Percentiles rank a stretch among this genome's conserved stretches.
Evolutionary conservation across 2,329 filamentous ascomycete genomes (phyloP).

Genomic region (Fusarium cicatricum): DNA sequence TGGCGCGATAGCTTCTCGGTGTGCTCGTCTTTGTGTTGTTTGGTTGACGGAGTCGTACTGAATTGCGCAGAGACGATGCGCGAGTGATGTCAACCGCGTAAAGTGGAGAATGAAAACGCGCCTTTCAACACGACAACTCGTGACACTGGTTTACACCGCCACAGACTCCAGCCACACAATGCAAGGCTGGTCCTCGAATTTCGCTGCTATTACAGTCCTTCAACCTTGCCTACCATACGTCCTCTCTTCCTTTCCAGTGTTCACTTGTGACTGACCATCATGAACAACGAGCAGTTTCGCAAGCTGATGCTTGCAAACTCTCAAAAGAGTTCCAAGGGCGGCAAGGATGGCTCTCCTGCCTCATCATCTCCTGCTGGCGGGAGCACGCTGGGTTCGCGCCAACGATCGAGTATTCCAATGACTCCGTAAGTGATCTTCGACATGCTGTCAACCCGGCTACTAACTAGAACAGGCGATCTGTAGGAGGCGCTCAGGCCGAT

Average conservation of each 20-base stretch:
- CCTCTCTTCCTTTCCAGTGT: neutral
- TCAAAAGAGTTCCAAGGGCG: slow-evolving; percentile 47
- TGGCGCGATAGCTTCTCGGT: neutral
- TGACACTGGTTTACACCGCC: slow-evolving; percentile 40
- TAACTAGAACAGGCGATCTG: slow-evolving; percentile 63
- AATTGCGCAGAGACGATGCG: neutral
- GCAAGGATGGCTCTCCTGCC: slow-evolving; percentile 56
- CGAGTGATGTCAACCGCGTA: slow-evolving; percentile 43
- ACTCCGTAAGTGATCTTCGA: slow-evolving; percentile 73
- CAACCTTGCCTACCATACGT: too few species aligned
- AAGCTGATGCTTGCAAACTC: slow-evolving; percentile 70
- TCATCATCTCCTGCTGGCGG: slow-evolving; percentile 44
- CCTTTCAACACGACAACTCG: slow-evolving; percentile 52
- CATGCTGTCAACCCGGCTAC: slow-evolving; percentile 30
- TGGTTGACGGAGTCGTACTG: neutral
- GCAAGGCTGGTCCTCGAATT: slow-evolving; percentile 29
- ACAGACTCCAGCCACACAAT: slow-evolving; percentile 29
- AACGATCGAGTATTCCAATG: slow-evolving; percentile 88
- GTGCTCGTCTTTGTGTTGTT: neutral
- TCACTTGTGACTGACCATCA: slow-evolving; percentile 49
- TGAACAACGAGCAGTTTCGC: slow-evolving; percentile 98
- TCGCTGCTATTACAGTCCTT: neutral
- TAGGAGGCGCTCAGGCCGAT: slow-evolving; percentile 64
- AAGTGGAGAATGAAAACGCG: slow-evolving; percentile 46
- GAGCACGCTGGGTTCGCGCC: slow-evolving; percentile 75